Conservation (phyloP, 352 stramenopile genomes). For the Pythium brachiatum region DNA sequence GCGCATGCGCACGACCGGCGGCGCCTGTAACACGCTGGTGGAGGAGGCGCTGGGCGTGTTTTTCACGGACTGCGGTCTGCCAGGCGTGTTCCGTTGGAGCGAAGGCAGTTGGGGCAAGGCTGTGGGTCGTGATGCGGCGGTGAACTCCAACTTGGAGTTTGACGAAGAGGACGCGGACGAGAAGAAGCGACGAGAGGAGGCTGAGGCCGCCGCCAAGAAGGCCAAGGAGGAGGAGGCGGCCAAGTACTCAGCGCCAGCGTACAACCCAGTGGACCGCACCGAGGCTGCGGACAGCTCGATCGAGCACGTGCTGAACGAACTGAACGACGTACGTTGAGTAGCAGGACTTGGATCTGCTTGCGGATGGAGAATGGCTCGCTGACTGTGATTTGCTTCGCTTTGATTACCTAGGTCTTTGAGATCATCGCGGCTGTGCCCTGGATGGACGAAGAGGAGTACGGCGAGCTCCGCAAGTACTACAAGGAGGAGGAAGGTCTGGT, state of each 20-base stretch:
- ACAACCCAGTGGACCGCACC: conserved; percentile 47
- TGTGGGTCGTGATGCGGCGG: conserved; percentile 50
- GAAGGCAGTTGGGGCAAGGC: conserved; percentile 73
- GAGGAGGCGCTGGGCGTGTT: conserved; percentile 70
- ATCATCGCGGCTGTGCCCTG: conserved; percentile 68
- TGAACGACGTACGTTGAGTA: conserved; percentile 44
- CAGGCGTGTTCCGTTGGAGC: conserved; percentile 62
- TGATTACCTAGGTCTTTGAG: conserved; percentile 37
- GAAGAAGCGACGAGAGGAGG: conserved; percentile 37
- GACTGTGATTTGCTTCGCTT: neutral
- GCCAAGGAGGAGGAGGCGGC: conserved; percentile 37
- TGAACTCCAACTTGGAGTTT: conserved; percentile 67
- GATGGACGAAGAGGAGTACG: conserved; percentile 67
- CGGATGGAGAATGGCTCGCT: neutral
- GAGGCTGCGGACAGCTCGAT: conserved; percentile 50
- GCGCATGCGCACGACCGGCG: conserved; percentile 62
- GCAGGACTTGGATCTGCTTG: neutral
- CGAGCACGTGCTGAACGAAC: conserved; percentile 48
- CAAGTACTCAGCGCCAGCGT: conserved; percentile 44
- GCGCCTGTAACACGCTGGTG: conserved; percentile 76
- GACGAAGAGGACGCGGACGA: conserved; percentile 51
- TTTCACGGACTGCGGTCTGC: conserved; percentile 64
- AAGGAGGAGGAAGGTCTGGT: conserved; percentile 56
- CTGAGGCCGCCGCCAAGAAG: conserved; percentile 33
- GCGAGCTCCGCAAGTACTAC: conserved; percentile 57